A percentile compares a stretch with the other conserved stretches of the same genome.
Evolutionary conservation across 83 land plant genomes (phyloP).

Genomic region (Picea abies): DNA sequence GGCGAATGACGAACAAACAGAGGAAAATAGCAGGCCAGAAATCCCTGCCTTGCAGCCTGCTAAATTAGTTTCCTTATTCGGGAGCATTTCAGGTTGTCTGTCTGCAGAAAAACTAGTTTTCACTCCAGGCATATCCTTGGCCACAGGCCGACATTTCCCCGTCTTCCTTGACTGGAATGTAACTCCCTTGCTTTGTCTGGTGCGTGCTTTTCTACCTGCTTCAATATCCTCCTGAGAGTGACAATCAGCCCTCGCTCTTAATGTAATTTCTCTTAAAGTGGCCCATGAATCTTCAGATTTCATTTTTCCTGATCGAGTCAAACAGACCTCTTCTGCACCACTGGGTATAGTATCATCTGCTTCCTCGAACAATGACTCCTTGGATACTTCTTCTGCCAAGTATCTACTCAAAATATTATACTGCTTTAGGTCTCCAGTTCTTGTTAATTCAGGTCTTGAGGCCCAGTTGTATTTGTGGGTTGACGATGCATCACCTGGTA

Average conservation of each 20-base stretch:
- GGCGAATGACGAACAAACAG: neutral
- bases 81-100: neutral
- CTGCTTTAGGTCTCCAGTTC: neutral
- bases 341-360: neutral
- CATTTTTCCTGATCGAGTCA: neutral
- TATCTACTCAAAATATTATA: neutral
- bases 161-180: conserved; percentile 7
- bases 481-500: no score
- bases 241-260: neutral
- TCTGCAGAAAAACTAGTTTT: neutral
- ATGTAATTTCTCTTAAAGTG: neutral
- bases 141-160: neutral
- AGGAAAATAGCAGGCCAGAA: conserved; percentile 11
- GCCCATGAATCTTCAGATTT: conserved; percentile 13
- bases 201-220: neutral
- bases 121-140: conserved; percentile 4
- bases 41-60: conserved; percentile 13
- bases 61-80: conserved; percentile 1
- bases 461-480: no score
- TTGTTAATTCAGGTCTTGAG: no score
- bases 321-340: no score
- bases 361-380: neutral
- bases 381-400: conserved; percentile 11
- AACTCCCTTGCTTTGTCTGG: neutral
- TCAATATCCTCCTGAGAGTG: neutral